Evolutionary conservation across 2,329 filamentous ascomycete genomes (phyloP), one percentile per base, ranked within the genome.

Genomic region (Neoscytalidium dimidiatum): DNA sequence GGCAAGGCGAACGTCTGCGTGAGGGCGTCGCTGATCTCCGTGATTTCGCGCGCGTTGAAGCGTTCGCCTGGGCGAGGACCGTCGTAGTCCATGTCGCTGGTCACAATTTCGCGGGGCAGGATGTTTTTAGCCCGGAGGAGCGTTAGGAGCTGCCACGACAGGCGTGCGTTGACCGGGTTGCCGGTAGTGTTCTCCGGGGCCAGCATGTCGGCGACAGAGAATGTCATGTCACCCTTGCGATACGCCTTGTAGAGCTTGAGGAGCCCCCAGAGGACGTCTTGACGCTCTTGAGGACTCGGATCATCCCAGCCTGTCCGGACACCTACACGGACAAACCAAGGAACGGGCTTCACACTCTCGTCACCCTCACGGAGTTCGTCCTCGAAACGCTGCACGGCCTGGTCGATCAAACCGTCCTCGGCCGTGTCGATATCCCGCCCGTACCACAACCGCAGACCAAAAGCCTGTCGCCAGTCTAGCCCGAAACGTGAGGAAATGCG

Each of bases 361-460:
- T 84, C 83, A 49, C 89, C 89, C 66, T 90, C 85, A 29, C 83
- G 80, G 51, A 98, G 82, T 71, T 97, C 93, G 63, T 88, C 82
- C 67, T 88, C 83, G 77, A 93, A 99, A 29, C 85, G 85, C 48
- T 83, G 78, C 4, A 99, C 89, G 2, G 94, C 94, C 51, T 84
- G 81, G 57, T 89, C 86, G 48, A 97, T 83, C 19, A 51, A n/a
- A 11, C 46, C 58, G 38, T 88, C 85, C 49, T 93, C 90, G 43
- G 88, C 83, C 35, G 86, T 82, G 2, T 86, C 83, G 44, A 88
- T 91, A 19, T 64, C 35, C 19, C 23, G 33, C 49, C 89, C 89
- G 75, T 97, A 99, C 91, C 93, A 98, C 1, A 99, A 83, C 48
- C 94, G 88, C 57, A 99, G 84, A 11, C 92, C 94, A 76, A 99